Conservation (phyloP, 495 filamentous ascomycete genomes). For the Aspergillus saccharolyticus region DNA sequence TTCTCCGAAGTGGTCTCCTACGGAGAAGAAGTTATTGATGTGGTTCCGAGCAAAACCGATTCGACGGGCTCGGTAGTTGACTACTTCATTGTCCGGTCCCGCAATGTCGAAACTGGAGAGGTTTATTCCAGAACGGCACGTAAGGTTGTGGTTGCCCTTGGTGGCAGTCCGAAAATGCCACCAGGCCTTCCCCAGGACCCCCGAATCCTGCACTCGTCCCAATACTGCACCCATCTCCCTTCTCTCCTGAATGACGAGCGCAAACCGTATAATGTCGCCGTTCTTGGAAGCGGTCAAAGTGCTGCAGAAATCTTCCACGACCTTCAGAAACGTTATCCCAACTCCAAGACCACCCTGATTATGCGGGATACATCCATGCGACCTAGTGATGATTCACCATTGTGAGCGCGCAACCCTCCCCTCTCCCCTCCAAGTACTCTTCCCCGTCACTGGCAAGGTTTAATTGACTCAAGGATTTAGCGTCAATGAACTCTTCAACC, state of each 20-base stretch:
- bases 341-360: conserved; percentile 67
- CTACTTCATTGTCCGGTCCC: conserved; percentile 52
- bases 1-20: conserved; percentile 80
- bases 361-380: conserved; percentile 75
- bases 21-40: conserved; percentile 64
- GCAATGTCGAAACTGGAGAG: conserved; percentile 46
- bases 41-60: conserved; percentile 36
- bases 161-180: conserved; percentile 76
- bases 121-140: conserved; percentile 53
- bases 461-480: conserved; percentile 37
- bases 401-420: conserved; percentile 53
- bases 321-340: conserved; percentile 74
- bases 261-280: conserved; percentile 64
- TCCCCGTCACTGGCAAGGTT: no score
- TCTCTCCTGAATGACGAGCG: conserved; percentile 53
- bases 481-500: conserved; percentile 96
- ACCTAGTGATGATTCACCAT: conserved; percentile 92
- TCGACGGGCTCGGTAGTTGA: conserved; percentile 36
- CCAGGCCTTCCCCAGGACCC: conserved; percentile 57
- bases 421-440: background rate
- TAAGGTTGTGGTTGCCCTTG: conserved; percentile 83
- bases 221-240: conserved; percentile 64
- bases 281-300: conserved; percentile 86
- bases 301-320: conserved; percentile 95
- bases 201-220: conserved; percentile 82